Base-by-base conservation (phyloP, 805 yeast genomes). In the Candida boleticola region DNA sequence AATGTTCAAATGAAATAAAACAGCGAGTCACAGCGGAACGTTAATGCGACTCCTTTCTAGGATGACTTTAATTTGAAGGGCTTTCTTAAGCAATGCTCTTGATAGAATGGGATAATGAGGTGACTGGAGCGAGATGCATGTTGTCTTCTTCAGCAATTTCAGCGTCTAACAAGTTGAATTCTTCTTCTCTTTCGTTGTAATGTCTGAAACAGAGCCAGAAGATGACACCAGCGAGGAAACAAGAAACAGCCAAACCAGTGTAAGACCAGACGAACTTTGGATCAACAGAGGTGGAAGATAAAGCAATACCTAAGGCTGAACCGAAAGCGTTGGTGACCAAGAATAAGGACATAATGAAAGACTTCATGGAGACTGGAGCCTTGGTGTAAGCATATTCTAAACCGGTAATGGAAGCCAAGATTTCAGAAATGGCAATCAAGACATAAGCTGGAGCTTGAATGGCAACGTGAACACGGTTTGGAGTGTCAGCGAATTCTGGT, bases 331-430 rank as follows among this genome's bases (percentile, higher is more conserved):
- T 81, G 32, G 85, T 83, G 43, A 85, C 65, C 55, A 86, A 71
- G 70, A 82, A 85, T 39, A 80, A 48, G 13, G 83, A 73, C 81
- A 80, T 79, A 53, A 80, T 74, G 56, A 80, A 76, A 13, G 84
- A 76, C 61, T 79, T 79, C 85, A 80, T 80, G 38, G 75, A 65
- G 6, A 73, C 74, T 32, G 93, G 93, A 4, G 93, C 92, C 67
- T 85, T 83, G 21, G 89, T 80, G 66, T 83, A 86, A 16, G 95
- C 95, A 57, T 83, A 85, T 66, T 86, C 93, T 52, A 83, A 76
- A 53, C 92, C 93, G 18, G 93, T 85, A 53, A 85, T 78, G 40
- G 86, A 82, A 25, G 90, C 89, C 52, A 86, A 76, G 50, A 85
- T 85, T 63, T 86, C 95, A 14, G 89, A 79, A 41, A 83, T 58